Base-by-base conservation (phyloP, 2,329 filamentous ascomycete species). In the Gaeumannomyces tritici region DNA sequence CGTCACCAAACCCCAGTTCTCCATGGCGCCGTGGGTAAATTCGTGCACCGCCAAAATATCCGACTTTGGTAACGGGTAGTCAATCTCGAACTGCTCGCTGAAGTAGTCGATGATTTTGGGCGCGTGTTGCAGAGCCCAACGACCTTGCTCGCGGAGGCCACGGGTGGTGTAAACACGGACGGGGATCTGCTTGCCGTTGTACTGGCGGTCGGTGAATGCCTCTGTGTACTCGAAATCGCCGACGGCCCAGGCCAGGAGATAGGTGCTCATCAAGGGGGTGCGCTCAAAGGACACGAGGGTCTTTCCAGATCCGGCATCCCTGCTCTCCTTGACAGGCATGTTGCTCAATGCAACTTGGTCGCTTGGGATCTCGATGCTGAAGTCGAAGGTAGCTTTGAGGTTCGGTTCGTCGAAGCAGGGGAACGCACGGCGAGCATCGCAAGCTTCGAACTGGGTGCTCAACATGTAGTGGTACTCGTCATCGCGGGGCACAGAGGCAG, bases 381-480 rank as follows among this genome's bases (percentile, higher is more conserved):
- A 90, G 74, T 97, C 93, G 71, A 97, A 98, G 2, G 92, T 93
- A 13, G 95, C 91, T 78, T 99, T 99, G 66, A 98, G 83, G 71
- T 96, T 96, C 55, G 95, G 95, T 78, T 99, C 95, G 72, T 99
- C 95, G 71, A 98, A 98, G 79, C 95, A 99, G 59, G 95, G 95
- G 77, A 99, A 97, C 11, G 95, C 93, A 67, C 93, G 84, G 67
- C 95, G 89, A 65, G 95, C 95, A 76, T 99, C 95, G 71, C 92
- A 96, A 57, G 93, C 89, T 80, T 99, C 95, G 72, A 99, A 99
- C 74, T 99, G 95, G 59, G 95, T 99, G 79, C 91, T 96, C 75
- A 96, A 80, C 90, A 93, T 93, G 72, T 84, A 83, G 73, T 86
- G 83, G 72, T 81, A 84, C 69, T 86, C 81, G 58, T 81, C 80